These are phyloP conservation scores for Leptographium wingfieldii DNA, from an alignment of 2,329 filamentous ascomycete species.

Conservation along the genomic window DNA sequence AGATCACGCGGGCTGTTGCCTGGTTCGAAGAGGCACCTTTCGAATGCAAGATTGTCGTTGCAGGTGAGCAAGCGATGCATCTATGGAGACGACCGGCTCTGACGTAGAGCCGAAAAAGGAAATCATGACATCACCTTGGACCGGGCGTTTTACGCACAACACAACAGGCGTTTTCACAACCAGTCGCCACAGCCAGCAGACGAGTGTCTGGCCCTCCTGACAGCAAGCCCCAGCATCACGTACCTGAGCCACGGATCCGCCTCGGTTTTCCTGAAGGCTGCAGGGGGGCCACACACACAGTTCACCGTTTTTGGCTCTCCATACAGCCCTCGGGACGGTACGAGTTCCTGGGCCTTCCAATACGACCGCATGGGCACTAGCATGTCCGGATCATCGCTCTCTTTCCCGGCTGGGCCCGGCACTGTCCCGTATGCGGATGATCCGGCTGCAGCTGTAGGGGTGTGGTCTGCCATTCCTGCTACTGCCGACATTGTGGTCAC, in stretches of 20 bases:
- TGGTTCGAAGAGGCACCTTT: constrained; percentile 60
- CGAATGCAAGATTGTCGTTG: constrained; percentile 57
- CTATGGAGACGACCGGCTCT: not conserved
- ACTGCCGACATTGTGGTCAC: constrained; percentile 56
- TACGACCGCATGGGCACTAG: constrained; percentile 28
- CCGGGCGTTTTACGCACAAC: constrained; percentile 41
- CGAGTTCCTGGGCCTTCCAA: constrained; percentile 49
- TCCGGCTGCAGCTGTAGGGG: constrained; percentile 25
- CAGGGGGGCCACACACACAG: constrained; percentile 41
- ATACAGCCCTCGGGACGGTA: constrained; percentile 40
- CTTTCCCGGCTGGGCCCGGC: not conserved
- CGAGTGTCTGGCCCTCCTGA: constrained; percentile 42
- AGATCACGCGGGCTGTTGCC: constrained; percentile 29
- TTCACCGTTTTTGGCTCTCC: constrained; percentile 64
- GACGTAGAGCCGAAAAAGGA: constrained; percentile 27
- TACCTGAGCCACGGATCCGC: constrained; percentile 50
- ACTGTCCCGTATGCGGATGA: not conserved
- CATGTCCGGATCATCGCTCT: not conserved
- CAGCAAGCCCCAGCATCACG: constrained; percentile 40
- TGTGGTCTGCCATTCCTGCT: constrained; percentile 51
- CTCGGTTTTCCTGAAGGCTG: constrained; percentile 39
- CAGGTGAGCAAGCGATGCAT: constrained; percentile 32
- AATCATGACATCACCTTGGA: constrained; percentile 69
- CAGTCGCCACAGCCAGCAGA: constrained; percentile 37
- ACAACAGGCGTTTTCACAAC: constrained; percentile 43